A percentile compares a stretch with the other conserved stretches of the same genome.
phyloP scores from a whole-genome alignment of 2,329 filamentous ascomycete species.

The Oidium heveae region DNA sequence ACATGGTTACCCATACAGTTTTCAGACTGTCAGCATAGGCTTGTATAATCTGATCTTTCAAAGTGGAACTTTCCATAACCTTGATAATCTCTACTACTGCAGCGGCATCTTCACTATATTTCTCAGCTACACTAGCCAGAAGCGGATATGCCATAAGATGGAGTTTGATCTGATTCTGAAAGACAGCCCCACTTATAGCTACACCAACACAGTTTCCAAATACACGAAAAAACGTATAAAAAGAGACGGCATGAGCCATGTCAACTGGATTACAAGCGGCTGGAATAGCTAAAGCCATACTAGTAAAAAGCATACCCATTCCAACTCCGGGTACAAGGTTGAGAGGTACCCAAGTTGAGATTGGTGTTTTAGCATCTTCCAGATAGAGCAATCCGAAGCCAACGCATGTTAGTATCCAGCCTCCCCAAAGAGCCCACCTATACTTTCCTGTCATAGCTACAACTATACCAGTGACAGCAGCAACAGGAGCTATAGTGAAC shows the following conservation, averaged over 20 bases:
- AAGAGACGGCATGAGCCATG: slow-evolving; percentile 31
- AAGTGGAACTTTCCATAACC: not conserved
- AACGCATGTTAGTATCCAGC: slow-evolving; percentile 31
- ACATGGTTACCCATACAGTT: slow-evolving; percentile 1
- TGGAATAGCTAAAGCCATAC: slow-evolving; percentile 21
- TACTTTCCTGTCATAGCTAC: slow-evolving; percentile 16
- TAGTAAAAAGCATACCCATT: slow-evolving; percentile 21
- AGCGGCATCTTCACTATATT: not conserved
- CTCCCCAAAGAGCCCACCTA: slow-evolving; percentile 24
- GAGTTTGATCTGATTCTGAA: slow-evolving; percentile 28
- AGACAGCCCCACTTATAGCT: slow-evolving; percentile 38
- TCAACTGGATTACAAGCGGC: slow-evolving; percentile 20
- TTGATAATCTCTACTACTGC: not conserved
- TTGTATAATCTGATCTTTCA: not conserved
- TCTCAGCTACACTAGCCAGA: not conserved
- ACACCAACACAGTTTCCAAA: slow-evolving; percentile 41
- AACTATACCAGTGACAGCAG: slow-evolving; percentile 25
- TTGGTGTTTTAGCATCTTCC: slow-evolving; percentile 2
- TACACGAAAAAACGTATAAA: slow-evolving; percentile 42
- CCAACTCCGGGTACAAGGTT: slow-evolving; percentile 4
- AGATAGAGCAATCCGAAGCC: slow-evolving; percentile 23
- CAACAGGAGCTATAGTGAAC: slow-evolving; percentile 34
- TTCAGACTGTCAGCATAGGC: slow-evolving; percentile 1
- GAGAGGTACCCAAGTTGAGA: slow-evolving; percentile 2
- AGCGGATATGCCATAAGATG: slow-evolving; percentile 1